These are phyloP conservation scores for Endocarpon pusillum DNA, from an alignment of 495 filamentous ascomycete genomes.

Conservation along the genomic window DNA sequence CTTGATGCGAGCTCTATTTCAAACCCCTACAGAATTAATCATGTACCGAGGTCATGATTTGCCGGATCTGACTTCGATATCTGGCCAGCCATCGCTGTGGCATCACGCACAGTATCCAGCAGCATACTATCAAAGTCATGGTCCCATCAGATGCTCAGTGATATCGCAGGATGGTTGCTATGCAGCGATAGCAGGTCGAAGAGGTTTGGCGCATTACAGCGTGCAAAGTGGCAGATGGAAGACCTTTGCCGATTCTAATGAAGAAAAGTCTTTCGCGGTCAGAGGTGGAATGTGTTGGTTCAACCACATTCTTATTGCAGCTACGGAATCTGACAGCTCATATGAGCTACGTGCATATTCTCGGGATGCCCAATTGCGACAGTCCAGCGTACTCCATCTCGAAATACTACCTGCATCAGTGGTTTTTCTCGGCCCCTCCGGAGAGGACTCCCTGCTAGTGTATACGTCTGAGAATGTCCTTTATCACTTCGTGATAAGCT, in stretches of 20 bases:
- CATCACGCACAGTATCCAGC: slow-evolving; percentile 77
- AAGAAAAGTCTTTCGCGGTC: slow-evolving; percentile 81
- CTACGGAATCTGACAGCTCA: slow-evolving; percentile 68
- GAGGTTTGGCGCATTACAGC: slow-evolving; percentile 91
- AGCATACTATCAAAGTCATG: slow-evolving; percentile 71
- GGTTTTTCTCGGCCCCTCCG: slow-evolving; percentile 70
- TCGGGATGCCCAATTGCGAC: slow-evolving; percentile 64
- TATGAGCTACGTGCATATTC: slow-evolving; percentile 89
- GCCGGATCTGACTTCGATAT: slow-evolving; percentile 75
- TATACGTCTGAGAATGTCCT: slow-evolving; percentile 95
- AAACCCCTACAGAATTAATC: slow-evolving; percentile 70
- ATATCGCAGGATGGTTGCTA: slow-evolving; percentile 88
- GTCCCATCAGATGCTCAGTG: slow-evolving; percentile 74
- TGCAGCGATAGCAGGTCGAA: slow-evolving; percentile 80
- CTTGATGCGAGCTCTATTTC: slow-evolving; percentile 70
- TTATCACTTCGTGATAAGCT: slow-evolving; percentile 79
- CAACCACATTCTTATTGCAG: slow-evolving; percentile 85
- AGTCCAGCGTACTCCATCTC: slow-evolving; percentile 47
- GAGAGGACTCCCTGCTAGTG: slow-evolving; percentile 85
- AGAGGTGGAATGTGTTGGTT: slow-evolving; percentile 98
- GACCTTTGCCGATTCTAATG: slow-evolving; percentile 62
- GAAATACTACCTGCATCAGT: slow-evolving; percentile 70
- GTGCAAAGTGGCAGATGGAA: slow-evolving; percentile 92
- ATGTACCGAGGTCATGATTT: slow-evolving; percentile 87
- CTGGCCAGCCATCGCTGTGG: slow-evolving; percentile 85